Conservation (phyloP, 2,329 filamentous ascomycete species). For the Claviceps purpurea region DNA sequence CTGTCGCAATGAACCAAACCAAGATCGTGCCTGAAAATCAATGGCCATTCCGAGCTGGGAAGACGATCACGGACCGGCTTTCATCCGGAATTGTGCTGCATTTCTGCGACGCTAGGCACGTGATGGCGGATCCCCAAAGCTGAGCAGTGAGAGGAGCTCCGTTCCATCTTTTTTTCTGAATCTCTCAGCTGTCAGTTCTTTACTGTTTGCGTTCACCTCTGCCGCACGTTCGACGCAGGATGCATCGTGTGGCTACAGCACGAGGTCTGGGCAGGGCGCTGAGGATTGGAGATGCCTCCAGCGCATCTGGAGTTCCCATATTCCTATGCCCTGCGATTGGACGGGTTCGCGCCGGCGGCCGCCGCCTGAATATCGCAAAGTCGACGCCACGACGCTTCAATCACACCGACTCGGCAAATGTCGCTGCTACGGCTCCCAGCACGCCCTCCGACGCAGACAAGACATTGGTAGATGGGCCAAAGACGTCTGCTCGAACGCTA, state of each 20-base stretch:
- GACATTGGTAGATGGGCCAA: neutral
- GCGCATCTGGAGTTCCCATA: constrained; percentile 27
- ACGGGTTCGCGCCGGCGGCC: constrained; percentile 8
- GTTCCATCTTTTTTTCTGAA: too few species aligned
- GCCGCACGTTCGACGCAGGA: constrained; percentile 9
- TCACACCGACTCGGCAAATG: constrained; percentile 12
- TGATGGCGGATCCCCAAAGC: too few species aligned
- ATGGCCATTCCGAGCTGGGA: neutral
- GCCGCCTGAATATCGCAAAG: constrained; percentile 2
- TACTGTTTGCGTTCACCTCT: too few species aligned
- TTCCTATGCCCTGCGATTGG: constrained; percentile 34
- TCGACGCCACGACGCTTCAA: constrained; percentile 11
- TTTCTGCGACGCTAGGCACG: neutral
- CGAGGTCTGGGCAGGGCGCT: constrained; percentile 30
- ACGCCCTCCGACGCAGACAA: neutral
- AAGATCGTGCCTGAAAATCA: neutral
- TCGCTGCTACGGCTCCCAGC: constrained; percentile 2
- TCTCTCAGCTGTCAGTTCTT: too few species aligned
- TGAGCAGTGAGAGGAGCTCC: too few species aligned
- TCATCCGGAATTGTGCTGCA: constrained; percentile 8
- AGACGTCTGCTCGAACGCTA: constrained; percentile 19
- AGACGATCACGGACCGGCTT: constrained; percentile 10
- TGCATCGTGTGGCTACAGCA: constrained; percentile 31
- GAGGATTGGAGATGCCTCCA: constrained; percentile 25
- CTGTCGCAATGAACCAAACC: neutral